phyloP scores from a whole-genome alignment of 306 rosid species.

The Trifolium fragiferum region DNA sequence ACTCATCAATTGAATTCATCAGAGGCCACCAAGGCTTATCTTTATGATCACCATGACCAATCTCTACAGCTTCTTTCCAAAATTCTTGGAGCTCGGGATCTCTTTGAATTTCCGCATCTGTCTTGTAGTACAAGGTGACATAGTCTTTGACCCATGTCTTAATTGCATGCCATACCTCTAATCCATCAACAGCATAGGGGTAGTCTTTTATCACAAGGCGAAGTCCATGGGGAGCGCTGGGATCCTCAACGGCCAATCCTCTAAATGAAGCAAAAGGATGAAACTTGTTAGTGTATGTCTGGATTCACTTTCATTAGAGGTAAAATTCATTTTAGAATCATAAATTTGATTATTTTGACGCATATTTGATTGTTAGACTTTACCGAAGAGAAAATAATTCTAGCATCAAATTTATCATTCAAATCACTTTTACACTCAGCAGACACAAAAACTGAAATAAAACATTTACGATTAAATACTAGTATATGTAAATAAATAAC shows the following conservation, averaged over 20 bases:
- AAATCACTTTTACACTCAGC: no score
- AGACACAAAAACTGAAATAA: no score
- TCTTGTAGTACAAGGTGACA: slow-evolving; percentile 11
- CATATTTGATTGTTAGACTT: background rate
- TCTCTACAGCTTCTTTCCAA: slow-evolving; percentile 21
- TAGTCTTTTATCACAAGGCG: slow-evolving; percentile 11
- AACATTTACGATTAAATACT: no score
- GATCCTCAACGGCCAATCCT: slow-evolving; percentile 13
- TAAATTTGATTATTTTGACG: background rate
- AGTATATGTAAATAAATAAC: background rate
- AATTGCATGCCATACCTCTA: slow-evolving; percentile 27
- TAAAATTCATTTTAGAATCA: background rate
- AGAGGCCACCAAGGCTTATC: slow-evolving; percentile 26
- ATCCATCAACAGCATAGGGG: slow-evolving; percentile 20
- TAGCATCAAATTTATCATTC: background rate
- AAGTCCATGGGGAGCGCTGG: slow-evolving; percentile 14
- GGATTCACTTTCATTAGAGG: no score
- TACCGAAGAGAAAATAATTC: background rate
- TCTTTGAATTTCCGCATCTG: background rate
- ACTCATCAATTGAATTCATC: background rate
- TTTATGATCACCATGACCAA: slow-evolving; percentile 22
- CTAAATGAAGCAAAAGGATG: slow-evolving; percentile 5
- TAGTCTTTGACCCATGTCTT: slow-evolving; percentile 24
- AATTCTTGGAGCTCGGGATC: slow-evolving; percentile 19
- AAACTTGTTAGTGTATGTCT: background rate